Evolutionary conservation across 345 rosid genomes (phyloP).

Genomic region (Jatropha curcas): DNA sequence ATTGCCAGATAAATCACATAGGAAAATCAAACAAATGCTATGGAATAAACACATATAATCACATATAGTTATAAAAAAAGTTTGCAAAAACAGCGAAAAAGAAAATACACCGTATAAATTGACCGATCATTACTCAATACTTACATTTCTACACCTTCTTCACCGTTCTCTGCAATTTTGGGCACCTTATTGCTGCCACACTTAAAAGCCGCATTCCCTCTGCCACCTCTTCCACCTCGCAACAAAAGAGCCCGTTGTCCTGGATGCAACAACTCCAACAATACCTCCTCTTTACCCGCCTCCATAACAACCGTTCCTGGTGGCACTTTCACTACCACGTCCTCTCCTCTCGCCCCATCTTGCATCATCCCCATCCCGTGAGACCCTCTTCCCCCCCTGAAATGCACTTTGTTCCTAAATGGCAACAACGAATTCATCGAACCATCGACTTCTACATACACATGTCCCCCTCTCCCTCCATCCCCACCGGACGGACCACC

Average conservation of each 20-base stretch:
- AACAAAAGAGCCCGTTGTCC: slow-evolving; percentile 78
- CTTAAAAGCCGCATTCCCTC: slow-evolving; percentile 93
- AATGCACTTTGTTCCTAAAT: slow-evolving; percentile 81
- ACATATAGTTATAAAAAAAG: neutral
- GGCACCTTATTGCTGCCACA: slow-evolving; percentile 80
- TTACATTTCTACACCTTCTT: slow-evolving; percentile 95
- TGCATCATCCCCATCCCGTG: slow-evolving; percentile 78
- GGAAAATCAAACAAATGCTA: neutral
- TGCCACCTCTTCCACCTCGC: slow-evolving; percentile 94
- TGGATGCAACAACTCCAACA: slow-evolving; percentile 76
- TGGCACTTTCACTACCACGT: slow-evolving; percentile 79
- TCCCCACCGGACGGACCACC: slow-evolving; percentile 98
- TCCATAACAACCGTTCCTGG: slow-evolving; percentile 81
- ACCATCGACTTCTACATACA: slow-evolving; percentile 70
- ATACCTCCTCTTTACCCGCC: slow-evolving; percentile 70
- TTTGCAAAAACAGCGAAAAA: slow-evolving; percentile 3
- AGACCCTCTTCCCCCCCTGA: slow-evolving; percentile 72
- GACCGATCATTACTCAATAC: slow-evolving; percentile 27
- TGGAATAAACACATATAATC: neutral
- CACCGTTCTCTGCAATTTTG: slow-evolving; percentile 92
- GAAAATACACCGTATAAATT: neutral
- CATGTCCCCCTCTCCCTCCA: slow-evolving; percentile 94
- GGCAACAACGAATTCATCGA: slow-evolving; percentile 86
- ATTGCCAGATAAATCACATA: neutral
- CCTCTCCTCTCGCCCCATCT: slow-evolving; percentile 79